Conservation (phyloP, 2,329 filamentous ascomycete genomes). For the Emydomyces testavorans region DNA sequence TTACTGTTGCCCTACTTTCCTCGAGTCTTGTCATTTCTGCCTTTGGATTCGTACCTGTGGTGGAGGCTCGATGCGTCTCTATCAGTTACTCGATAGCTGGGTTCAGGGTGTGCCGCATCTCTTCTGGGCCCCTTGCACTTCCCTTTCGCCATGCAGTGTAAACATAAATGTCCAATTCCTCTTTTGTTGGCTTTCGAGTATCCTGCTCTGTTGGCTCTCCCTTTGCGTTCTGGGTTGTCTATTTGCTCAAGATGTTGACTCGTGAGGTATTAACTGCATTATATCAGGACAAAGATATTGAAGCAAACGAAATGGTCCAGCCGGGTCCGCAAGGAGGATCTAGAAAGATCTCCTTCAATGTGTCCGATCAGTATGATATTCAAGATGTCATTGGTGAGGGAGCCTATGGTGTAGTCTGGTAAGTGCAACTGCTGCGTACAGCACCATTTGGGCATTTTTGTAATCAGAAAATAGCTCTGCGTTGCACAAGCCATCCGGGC, state of each 20-base stretch:
- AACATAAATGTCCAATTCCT: background rate
- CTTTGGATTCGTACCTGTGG: background rate
- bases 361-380: conserved; percentile 98
- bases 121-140: background rate
- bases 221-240: background rate
- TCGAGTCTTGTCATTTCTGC: background rate
- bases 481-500: conserved; percentile 91
- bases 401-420: conserved; percentile 98
- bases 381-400: conserved; percentile 98
- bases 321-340: conserved; percentile 44
- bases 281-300: background rate
- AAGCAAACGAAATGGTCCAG: conserved; percentile 31
- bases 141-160: conserved; percentile 4
- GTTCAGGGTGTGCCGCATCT: background rate
- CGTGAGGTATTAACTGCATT: conserved; percentile 5
- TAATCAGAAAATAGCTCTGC: conserved; percentile 56
- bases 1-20: background rate
- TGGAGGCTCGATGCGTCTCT: background rate
- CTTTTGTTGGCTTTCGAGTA: background rate
- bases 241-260: background rate
- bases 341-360: conserved; percentile 98
- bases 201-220: background rate
- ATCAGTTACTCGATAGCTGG: background rate
- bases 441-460: background rate
- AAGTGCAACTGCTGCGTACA: conserved; percentile 31